These are phyloP conservation scores for Gymnopilus dilepis DNA, from an alignment of 768 basidiomycete species.

Conservation along the genomic window DNA sequence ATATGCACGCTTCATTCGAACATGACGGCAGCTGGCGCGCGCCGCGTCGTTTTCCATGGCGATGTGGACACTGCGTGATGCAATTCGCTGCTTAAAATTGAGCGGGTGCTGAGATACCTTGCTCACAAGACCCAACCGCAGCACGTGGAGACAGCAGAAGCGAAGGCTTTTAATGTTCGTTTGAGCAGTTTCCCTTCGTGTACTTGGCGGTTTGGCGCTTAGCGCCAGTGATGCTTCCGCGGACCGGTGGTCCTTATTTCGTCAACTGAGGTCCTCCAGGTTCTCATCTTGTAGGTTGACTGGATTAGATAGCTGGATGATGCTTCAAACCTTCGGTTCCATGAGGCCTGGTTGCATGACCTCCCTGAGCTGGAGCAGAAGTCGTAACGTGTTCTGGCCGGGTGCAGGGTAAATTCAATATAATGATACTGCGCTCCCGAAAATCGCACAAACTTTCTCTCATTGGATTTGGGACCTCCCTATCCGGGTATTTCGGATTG, in stretches of 20 bases:
- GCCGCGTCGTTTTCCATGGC: neutral
- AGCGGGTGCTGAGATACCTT: neutral
- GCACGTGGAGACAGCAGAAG: neutral
- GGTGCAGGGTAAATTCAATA: neutral
- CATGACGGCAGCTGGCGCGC: neutral
- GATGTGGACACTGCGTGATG: constrained; percentile 1
- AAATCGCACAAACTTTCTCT: neutral
- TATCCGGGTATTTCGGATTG: neutral
- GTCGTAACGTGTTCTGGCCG: neutral
- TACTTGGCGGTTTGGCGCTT: neutral
- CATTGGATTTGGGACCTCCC: neutral
- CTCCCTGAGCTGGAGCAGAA: neutral
- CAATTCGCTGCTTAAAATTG: neutral
- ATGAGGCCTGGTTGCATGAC: neutral
- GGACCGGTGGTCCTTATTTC: neutral
- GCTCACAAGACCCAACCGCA: neutral
- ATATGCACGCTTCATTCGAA: neutral
- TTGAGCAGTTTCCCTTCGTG: neutral
- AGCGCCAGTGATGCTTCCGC: neutral
- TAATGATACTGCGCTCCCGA: constrained; percentile 3
- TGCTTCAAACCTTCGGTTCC: neutral
- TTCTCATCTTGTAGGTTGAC: neutral
- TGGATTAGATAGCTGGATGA: neutral
- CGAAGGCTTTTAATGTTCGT: neutral
- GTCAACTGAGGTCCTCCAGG: neutral